A percentile compares a stretch with the other conserved stretches of the same genome.
Evolutionary conservation across 2,329 filamentous ascomycete genomes (phyloP).

Genomic region (Tolypocladium nubicola): DNA sequence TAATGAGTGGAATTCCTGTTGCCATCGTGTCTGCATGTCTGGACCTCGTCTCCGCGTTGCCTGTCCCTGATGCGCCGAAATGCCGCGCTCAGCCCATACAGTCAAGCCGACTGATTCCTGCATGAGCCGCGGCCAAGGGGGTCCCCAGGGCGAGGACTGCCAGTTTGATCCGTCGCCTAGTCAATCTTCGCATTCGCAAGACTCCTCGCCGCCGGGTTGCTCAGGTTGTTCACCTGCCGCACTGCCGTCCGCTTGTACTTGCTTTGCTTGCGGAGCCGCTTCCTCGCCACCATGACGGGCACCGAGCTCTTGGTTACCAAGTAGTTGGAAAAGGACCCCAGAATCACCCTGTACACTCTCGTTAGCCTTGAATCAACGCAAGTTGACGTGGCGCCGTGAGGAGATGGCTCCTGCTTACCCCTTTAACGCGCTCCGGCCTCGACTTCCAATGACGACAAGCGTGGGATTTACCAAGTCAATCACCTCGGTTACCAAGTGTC

Average conservation of each 20-base stretch:
- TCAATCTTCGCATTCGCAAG: slow-evolving; percentile 69
- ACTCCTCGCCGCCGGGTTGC: slow-evolving; percentile 54
- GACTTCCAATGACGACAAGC: slow-evolving; percentile 82
- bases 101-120: neutral
- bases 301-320: slow-evolving; percentile 93
- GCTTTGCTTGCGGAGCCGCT: slow-evolving; percentile 76
- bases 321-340: slow-evolving; percentile 96
- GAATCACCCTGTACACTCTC: slow-evolving; percentile 59
- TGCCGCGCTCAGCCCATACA: neutral
- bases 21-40: neutral
- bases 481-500: slow-evolving; percentile 92
- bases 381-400: neutral
- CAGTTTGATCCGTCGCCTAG: slow-evolving; percentile 20
- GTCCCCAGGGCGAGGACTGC: neutral
- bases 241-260: slow-evolving; percentile 62
- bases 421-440: slow-evolving; percentile 85
- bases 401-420: slow-evolving; percentile 48
- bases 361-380: slow-evolving; percentile 17
- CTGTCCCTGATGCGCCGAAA: neutral
- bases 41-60: neutral
- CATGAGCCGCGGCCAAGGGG: neutral
- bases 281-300: slow-evolving; percentile 94
- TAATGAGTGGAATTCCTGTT: neutral
- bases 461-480: slow-evolving; percentile 90
- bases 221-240: slow-evolving; percentile 72